Conservation (phyloP, 2,329 filamentous ascomycete species). For the Trichoderma oligosporum region DNA sequence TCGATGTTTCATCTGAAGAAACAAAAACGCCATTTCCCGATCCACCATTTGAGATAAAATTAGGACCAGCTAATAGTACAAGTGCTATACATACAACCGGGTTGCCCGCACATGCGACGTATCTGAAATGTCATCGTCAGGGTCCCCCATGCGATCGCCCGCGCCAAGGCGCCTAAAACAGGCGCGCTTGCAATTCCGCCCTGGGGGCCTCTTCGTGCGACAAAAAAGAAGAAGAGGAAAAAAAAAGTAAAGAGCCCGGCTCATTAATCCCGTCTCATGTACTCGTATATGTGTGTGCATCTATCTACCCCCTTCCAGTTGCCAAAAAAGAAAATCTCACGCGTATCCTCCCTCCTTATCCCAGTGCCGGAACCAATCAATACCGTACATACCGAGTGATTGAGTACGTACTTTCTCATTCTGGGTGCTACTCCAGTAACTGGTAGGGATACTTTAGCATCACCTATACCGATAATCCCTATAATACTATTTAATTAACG, state of each 20-base stretch:
- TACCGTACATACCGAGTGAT: too few relatives aligned
- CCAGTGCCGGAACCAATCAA: slow-evolving; percentile 13
- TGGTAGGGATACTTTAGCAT: too few relatives aligned
- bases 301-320: not conserved
- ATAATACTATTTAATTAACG: too few relatives aligned
- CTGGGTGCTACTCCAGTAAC: too few relatives aligned
- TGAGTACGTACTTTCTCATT: too few relatives aligned
- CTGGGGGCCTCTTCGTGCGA: not conserved
- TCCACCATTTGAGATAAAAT: slow-evolving; percentile 1
- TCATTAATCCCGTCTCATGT: not conserved
- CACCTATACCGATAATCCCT: too few relatives aligned
- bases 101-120: slow-evolving; percentile 5
- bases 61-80: not conserved
- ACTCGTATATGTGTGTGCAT: not conserved
- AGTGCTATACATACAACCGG: too few relatives aligned
- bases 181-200: slow-evolving; percentile 12
- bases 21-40: not conserved
- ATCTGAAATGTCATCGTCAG: not conserved
- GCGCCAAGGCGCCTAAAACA: slow-evolving; percentile 14
- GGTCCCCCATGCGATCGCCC: slow-evolving; percentile 10
- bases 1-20: not conserved
- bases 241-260: too few relatives aligned
- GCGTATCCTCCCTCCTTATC: slow-evolving; percentile 12
- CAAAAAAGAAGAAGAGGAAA: not conserved
- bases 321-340: slow-evolving; percentile 3